Evolutionary conservation across 2,329 filamentous ascomycete species (phyloP), one percentile per base, ranked within the genome.

Genomic region (Aureobasidium vineae): DNA sequence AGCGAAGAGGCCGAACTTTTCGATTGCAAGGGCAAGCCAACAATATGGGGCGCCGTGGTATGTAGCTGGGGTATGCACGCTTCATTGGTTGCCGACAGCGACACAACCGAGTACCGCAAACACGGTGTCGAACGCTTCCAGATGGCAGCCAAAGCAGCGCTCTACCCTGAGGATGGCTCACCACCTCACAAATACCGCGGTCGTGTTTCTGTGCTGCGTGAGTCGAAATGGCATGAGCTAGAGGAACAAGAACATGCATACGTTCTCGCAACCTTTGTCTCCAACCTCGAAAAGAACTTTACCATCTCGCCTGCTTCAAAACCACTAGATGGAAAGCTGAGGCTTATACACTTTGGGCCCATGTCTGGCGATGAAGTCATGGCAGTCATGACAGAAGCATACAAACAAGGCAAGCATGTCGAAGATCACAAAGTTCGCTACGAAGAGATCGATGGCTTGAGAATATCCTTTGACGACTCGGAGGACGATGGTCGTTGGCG

Each of bases 41-140:
- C 71, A 0, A 72, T 84, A 2, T 85, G 90, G 72, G 93, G 92
- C 31, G 90, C 89, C 28, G 91, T 97, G 26, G 93, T 98, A 1
- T 89, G 88, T 52, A 95, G 90, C 76, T 96, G 96, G 84, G 94
- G 90, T 23, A 87, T 98, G 73, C 94, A 98, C 74, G 91, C 93
- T 36, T 88, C 89, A 49, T 83, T 98, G 3, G 92, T 98, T 26
- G 92, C 91, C 71, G 92, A 97, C 79, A 95, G 90, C 76, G 94
- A 98, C 76, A 96, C 93, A 0, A 81, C 85, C 0, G 89, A 87
- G 70, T 94, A 94, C 77, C 88, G 94, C 69, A 85, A 86, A 70
- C 88, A 90, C 73, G 94, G 94, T 15, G 82, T 83, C 38, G 86
- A 89, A 74, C 85, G 94, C 23, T 98, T 98, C 78, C 84, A 88